Percentiles rank a stretch among this genome's conserved stretches.
phyloP scores from a whole-genome alignment of 2,329 filamentous ascomycete genomes.

The Cyclaneusma minus region DNA sequence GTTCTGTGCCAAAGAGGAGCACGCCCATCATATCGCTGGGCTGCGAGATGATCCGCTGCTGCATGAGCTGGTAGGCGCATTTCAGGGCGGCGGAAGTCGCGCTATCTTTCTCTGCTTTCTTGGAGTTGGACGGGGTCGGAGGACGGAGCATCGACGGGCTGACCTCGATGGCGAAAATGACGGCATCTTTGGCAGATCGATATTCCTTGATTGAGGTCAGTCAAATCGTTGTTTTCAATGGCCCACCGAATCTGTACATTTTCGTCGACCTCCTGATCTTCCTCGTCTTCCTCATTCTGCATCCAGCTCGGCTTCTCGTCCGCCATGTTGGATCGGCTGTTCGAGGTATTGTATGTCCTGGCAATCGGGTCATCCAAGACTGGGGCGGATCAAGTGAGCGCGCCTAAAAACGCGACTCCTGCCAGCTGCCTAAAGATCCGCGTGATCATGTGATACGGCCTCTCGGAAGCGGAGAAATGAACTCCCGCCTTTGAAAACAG shows the following conservation, averaged over 20 bases:
- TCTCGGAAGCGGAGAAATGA: no score
- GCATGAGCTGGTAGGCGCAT: constrained; percentile 89
- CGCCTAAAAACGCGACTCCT: no score
- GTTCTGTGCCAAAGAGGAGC: constrained; percentile 75
- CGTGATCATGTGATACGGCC: no score
- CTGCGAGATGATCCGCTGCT: constrained; percentile 94
- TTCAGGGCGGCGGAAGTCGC: constrained; percentile 74
- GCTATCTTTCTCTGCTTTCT: constrained; percentile 65
- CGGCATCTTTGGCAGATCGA: constrained; percentile 88
- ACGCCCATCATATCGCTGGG: constrained; percentile 97
- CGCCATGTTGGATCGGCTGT: constrained; percentile 8
- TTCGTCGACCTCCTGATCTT: constrained; percentile 53
- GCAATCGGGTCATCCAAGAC: no score
- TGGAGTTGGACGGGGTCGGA: constrained; percentile 48
- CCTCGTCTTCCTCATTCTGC: constrained; percentile 46
- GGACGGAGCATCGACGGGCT: constrained; percentile 70
- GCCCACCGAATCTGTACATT: constrained; percentile 26
- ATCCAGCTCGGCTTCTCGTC: constrained; percentile 5
- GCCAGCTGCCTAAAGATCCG: no score
- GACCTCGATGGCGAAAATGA: constrained; percentile 90
- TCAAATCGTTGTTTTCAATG: neutral
- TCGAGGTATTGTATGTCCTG: no score
- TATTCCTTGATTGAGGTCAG: constrained; percentile 45
- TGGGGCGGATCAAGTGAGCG: no score
- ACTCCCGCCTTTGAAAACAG: no score